Conservation (phyloP, 305 asterid genomes). For the Solanum hybrid region DNA sequence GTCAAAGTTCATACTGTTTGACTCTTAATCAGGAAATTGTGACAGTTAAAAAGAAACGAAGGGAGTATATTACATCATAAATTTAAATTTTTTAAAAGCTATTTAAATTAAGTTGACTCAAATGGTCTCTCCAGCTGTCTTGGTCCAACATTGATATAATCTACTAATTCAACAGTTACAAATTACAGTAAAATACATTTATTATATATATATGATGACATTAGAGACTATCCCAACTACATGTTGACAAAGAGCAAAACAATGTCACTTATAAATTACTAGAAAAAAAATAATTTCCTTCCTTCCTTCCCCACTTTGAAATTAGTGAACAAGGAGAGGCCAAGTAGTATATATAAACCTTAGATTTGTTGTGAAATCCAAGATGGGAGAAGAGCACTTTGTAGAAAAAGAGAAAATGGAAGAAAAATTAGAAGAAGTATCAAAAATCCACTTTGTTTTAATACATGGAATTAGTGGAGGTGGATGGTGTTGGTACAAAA, state of each 20-base stretch:
- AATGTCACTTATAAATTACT: not conserved
- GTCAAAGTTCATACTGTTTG: not conserved
- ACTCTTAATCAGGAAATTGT: not conserved
- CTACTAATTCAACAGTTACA: not conserved
- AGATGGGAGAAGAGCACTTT: conserved; percentile 24
- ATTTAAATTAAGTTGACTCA: not conserved
- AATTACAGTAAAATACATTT: not conserved
- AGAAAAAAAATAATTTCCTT: not conserved
- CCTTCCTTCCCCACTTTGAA: not conserved
- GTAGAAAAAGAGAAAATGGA: not conserved
- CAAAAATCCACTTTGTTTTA: conserved; percentile 45
- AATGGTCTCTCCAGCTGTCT: not conserved
- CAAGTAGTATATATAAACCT: not conserved
- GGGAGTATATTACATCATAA: not conserved
- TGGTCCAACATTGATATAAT: not conserved
- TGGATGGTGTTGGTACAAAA: conserved; percentile 70
- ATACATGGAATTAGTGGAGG: conserved; percentile 55
- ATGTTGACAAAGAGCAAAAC: not conserved
- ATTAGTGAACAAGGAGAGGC: not conserved
- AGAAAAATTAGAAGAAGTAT: not conserved
- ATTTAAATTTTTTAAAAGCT: not conserved
- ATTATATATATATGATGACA: not conserved
- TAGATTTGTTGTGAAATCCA: not conserved
- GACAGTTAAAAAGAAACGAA: not conserved
- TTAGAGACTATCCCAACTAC: not conserved